phyloP scores from a whole-genome alignment of 2,329 filamentous ascomycete genomes.

The Corinectria fuckeliana region DNA sequence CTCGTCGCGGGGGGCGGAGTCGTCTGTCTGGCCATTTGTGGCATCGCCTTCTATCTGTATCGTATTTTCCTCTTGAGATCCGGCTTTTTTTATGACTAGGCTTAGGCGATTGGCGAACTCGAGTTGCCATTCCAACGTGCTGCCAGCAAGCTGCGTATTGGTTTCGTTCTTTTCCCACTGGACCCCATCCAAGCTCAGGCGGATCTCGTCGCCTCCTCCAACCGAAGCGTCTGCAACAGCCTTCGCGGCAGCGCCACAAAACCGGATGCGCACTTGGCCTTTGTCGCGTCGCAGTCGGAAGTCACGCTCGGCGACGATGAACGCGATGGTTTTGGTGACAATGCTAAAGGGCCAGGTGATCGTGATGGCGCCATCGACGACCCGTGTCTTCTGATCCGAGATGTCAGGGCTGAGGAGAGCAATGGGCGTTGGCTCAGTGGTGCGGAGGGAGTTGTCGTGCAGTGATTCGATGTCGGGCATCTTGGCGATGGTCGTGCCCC shows the following conservation, averaged over 20 bases:
- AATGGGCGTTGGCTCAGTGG: conserved; percentile 56
- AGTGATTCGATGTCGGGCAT: conserved; percentile 36
- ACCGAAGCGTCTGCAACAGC: conserved; percentile 70
- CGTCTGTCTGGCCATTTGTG: conserved; percentile 25
- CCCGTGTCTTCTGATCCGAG: conserved; percentile 46
- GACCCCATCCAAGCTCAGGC: conserved; percentile 72
- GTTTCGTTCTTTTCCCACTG: conserved; percentile 65
- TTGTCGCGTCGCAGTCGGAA: conserved; percentile 77
- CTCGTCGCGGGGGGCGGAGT: conserved; percentile 4
- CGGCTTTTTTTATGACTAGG: conserved; percentile 51
- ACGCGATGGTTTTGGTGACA: conserved; percentile 73
- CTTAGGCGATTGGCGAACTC: conserved; percentile 58
- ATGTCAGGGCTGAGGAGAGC: conserved; percentile 60
- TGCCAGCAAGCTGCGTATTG: conserved; percentile 55
- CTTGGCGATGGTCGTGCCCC: conserved; percentile 18
- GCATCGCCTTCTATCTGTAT: conserved; percentile 58
- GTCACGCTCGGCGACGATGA: conserved; percentile 85
- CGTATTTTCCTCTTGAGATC: conserved; percentile 53
- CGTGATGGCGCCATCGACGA: conserved; percentile 76
- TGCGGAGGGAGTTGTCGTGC: conserved; percentile 35
- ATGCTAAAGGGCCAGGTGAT: conserved; percentile 93
- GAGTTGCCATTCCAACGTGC: conserved; percentile 64
- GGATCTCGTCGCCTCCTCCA: conserved; percentile 79
- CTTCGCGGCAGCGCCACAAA: conserved; percentile 73
- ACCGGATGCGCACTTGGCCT: conserved; percentile 82